Evolutionary conservation across 2,329 filamentous ascomycete genomes (phyloP), one percentile per base, ranked within the genome.

Genomic region (Colletotrichum sp.): DNA sequence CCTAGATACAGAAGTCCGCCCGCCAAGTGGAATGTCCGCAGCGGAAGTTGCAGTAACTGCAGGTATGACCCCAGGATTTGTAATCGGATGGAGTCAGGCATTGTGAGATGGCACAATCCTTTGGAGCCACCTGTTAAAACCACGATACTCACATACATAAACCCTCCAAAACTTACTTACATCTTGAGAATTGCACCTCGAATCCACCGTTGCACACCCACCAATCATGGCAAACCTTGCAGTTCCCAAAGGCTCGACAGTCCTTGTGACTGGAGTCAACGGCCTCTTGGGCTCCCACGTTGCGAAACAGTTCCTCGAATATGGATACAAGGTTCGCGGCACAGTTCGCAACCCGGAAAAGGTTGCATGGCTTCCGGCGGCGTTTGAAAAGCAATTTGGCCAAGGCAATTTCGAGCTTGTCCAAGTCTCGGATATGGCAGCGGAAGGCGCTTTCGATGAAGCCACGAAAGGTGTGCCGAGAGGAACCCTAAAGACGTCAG

Each of bases 201-300:
- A 22, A 49, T 12, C 3, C 39, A 49, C 5, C 9, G 39, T 49
- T 49, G 9, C 19, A 49, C 39, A 1, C 3, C 5, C 39, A 59
- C 1, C 27, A 62, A 30, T 22, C 7, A 65, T 65, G 32, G 6
- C 32, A n/a, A 57, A 73, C 8, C 52, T 65, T 22, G 65, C 79
- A 32, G 77, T 82, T 15, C 69, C 80, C n/a, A 77, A 80, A 70
- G 82, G 80, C 13, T 85, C 85, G 1, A 78, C 79, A 57, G 80
- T 89, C 32, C 84, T 90, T 5, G 84, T 90, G 16, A 89, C 87
- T 0, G 88, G 88, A 8, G 85, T 82, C 3, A 89, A 85, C 64
- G 87, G 88, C 39, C 88, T 85, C 77, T 82, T 90, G 29, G 87
- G 81, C 30, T 84, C 84, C 8, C 86, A 89, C 59, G 80, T 88